Conservation (phyloP, 116 monocot species). For the Dioscorea cayenensis region DNA sequence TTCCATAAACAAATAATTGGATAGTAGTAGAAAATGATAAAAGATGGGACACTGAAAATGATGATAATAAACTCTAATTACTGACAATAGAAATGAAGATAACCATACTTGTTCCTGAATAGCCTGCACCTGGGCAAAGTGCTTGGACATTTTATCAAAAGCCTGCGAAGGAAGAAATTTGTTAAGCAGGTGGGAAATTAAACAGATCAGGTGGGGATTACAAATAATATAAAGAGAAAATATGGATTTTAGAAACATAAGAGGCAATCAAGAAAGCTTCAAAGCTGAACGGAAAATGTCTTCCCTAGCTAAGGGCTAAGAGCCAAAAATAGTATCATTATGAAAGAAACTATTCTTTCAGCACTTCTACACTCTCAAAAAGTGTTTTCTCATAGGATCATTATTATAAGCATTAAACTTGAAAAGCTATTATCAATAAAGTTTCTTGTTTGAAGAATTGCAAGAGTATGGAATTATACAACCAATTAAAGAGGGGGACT, state of each 20-base stretch:
- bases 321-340: neutral
- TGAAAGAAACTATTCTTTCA: neutral
- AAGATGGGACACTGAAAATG: neutral
- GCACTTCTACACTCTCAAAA: neutral
- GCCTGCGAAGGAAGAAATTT: slow-evolving; percentile 40
- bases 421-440: no score
- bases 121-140: slow-evolving; percentile 36
- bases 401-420: neutral
- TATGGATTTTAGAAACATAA: neutral
- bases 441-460: no score
- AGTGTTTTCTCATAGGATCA: neutral
- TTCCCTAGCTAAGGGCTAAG: neutral
- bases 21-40: neutral
- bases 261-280: neutral
- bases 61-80: neutral
- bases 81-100: neutral
- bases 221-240: neutral
- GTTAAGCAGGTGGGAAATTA: neutral
- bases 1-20: neutral
- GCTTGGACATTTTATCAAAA: slow-evolving; percentile 62
- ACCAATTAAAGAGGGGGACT: no score
- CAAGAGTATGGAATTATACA: no score
- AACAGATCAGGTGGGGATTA: neutral
- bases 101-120: slow-evolving; percentile 66
- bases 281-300: neutral